Conservation (phyloP, 2,329 filamentous ascomycete species). For the Ophiosphaerella korrae region DNA sequence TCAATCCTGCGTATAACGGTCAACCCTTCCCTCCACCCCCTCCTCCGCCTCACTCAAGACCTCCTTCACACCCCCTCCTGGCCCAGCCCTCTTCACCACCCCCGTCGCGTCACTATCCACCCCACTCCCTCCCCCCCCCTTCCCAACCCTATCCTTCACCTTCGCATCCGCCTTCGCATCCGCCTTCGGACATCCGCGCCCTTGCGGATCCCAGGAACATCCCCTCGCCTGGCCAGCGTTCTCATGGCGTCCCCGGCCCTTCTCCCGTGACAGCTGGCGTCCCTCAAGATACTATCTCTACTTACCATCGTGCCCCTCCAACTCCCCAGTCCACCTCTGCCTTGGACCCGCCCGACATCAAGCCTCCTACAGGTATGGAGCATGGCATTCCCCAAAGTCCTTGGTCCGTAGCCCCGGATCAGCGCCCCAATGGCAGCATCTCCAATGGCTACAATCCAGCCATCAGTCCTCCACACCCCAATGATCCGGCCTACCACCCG, state of each 20-base stretch:
- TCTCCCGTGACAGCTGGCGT: constrained; percentile 32
- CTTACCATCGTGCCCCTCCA: constrained; percentile 35
- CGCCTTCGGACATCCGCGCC: constrained; percentile 40
- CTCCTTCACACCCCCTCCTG: constrained; percentile 37
- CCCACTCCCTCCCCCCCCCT: constrained; percentile 32
- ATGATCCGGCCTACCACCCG: constrained; percentile 39
- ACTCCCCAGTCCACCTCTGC: constrained; percentile 35
- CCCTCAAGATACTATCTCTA: constrained; percentile 41
- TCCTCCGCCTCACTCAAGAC: constrained; percentile 37
- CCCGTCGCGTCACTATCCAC: constrained; percentile 30
- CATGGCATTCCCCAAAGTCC: constrained; percentile 39
- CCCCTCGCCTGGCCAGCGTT: constrained; percentile 41
- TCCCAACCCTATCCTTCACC: constrained; percentile 34
- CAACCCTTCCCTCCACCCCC: constrained; percentile 41
- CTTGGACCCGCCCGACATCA: constrained; percentile 30
- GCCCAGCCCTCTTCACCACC: constrained; percentile 39
- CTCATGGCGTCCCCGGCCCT: constrained; percentile 41
- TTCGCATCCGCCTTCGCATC: constrained; percentile 39
- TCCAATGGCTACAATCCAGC: constrained; percentile 40
- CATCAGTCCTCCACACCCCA: constrained; percentile 37
- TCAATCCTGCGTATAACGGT: constrained; percentile 43
- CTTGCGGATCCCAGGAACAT: constrained; percentile 41
- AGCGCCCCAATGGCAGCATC: constrained; percentile 39
- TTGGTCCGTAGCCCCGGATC: constrained; percentile 41
- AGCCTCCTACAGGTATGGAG: constrained; percentile 41